A percentile compares a stretch with the other conserved stretches of the same genome.
phyloP scores from a whole-genome alignment of 176 grass and related monocot species.

The Triticum dicoccoides region DNA sequence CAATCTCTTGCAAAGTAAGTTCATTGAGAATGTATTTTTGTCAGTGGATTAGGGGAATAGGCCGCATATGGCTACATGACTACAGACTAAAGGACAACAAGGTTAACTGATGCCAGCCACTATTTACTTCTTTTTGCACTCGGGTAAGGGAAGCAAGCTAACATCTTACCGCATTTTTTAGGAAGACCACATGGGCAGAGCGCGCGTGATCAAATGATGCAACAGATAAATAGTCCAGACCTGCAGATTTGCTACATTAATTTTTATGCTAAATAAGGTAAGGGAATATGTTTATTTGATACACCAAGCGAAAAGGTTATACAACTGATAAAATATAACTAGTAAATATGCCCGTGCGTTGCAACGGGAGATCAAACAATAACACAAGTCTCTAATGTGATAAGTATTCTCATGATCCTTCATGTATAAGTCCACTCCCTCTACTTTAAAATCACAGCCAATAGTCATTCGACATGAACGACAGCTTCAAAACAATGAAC shows the following conservation, averaged over 20 bases:
- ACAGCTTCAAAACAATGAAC: too few relatives aligned
- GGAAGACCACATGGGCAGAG: conserved; percentile 75
- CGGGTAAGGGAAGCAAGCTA: background rate
- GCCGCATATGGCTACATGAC: background rate
- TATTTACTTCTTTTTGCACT: background rate
- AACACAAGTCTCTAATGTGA: too few relatives aligned
- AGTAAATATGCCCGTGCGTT: too few relatives aligned
- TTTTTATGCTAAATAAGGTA: background rate
- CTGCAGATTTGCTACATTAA: conserved; percentile 40
- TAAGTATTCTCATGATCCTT: too few relatives aligned
- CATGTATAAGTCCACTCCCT: too few relatives aligned
- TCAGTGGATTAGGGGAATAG: background rate
- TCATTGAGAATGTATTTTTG: conserved; percentile 6
- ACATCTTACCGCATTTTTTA: conserved; percentile 60
- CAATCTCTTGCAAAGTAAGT: background rate
- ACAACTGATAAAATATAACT: background rate
- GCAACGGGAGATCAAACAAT: too few relatives aligned
- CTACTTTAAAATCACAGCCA: too few relatives aligned
- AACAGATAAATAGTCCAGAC: conserved; percentile 71
- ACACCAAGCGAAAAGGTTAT: background rate
- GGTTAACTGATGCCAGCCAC: background rate
- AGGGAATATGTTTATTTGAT: background rate
- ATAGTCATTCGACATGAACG: too few relatives aligned
- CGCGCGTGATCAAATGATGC: conserved; percentile 66
- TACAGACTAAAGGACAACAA: background rate